These are phyloP conservation scores for Hypoxylon sp. DNA, from an alignment of 2,329 filamentous ascomycete species.

Conservation along the genomic window DNA sequence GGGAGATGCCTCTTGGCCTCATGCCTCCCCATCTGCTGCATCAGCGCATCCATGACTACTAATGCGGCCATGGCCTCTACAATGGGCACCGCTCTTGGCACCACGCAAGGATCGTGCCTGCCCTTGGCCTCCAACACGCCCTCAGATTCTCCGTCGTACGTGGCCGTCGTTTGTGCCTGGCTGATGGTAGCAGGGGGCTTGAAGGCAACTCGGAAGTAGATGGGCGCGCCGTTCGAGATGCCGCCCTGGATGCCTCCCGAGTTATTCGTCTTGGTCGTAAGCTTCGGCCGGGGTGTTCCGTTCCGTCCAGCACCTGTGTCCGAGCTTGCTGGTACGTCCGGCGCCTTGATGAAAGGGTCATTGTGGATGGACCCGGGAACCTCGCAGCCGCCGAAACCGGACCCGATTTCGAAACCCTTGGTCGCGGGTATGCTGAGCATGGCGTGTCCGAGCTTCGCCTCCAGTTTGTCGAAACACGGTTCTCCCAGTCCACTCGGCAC, in stretches of 20 bases:
- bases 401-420: constrained; percentile 96
- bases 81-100: constrained; percentile 88
- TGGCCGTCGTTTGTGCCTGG: constrained; percentile 86
- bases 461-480: constrained; percentile 95
- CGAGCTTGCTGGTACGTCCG: constrained; percentile 59
- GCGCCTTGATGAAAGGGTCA: constrained; percentile 81
- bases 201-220: constrained; percentile 96
- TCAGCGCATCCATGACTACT: constrained; percentile 86
- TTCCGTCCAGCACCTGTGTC: constrained; percentile 61
- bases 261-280: constrained; percentile 94
- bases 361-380: constrained; percentile 93
- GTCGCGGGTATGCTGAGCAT: constrained; percentile 96
- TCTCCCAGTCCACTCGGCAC: constrained; percentile 89
- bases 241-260: constrained; percentile 95
- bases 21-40: constrained; percentile 81
- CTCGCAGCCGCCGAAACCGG: constrained; percentile 89
- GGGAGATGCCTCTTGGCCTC: constrained; percentile 63
- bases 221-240: constrained; percentile 91
- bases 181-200: constrained; percentile 96
- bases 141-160: constrained; percentile 78
- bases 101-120: constrained; percentile 93
- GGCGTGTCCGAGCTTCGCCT: constrained; percentile 90
- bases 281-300: constrained; percentile 68
- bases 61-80: constrained; percentile 93
- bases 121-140: constrained; percentile 92